Evolutionary conservation across 768 basidiomycete genomes (phyloP).

Genomic region (Mycena capillaripes): DNA sequence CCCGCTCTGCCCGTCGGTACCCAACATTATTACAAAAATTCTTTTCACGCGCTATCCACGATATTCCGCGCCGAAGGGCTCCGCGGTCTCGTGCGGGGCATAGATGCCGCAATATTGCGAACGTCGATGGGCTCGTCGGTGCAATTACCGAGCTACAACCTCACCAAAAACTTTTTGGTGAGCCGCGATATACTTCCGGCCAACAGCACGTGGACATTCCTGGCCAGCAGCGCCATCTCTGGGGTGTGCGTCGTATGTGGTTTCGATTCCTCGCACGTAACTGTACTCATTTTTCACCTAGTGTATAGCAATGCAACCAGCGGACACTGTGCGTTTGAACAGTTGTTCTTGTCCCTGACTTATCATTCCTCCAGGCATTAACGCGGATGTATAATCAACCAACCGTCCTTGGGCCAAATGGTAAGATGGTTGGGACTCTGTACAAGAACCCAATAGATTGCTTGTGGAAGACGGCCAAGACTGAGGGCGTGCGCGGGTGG

Average conservation of each 20-base stretch:
- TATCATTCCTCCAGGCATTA: slow-evolving; percentile 71
- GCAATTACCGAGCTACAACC: slow-evolving; percentile 96
- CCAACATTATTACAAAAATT: slow-evolving; percentile 92
- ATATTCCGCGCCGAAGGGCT: slow-evolving; percentile 85
- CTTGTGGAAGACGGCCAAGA: slow-evolving; percentile 93
- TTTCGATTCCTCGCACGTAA: slow-evolving; percentile 31
- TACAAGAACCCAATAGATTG: slow-evolving; percentile 97
- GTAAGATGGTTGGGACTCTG: slow-evolving; percentile 78
- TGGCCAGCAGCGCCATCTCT: slow-evolving; percentile 90
- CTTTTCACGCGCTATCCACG: slow-evolving; percentile 83
- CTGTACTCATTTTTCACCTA: slow-evolving; percentile 45
- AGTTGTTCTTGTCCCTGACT: background rate
- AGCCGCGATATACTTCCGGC: slow-evolving; percentile 76
- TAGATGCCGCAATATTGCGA: slow-evolving; percentile 93
- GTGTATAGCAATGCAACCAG: slow-evolving; percentile 95
- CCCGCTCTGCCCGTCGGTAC: slow-evolving; percentile 94
- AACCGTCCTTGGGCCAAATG: slow-evolving; percentile 77
- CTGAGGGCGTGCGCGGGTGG: slow-evolving; percentile 93
- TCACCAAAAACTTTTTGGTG: slow-evolving; percentile 87
- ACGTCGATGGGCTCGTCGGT: slow-evolving; percentile 96
- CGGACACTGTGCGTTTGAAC: slow-evolving; percentile 73
- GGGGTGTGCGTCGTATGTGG: slow-evolving; percentile 89
- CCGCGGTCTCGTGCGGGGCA: slow-evolving; percentile 88
- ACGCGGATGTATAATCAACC: slow-evolving; percentile 98
- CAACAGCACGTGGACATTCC: slow-evolving; percentile 88